phyloP scores from a whole-genome alignment of 2,329 filamentous ascomycete genomes.

The Xylogone sp. region DNA sequence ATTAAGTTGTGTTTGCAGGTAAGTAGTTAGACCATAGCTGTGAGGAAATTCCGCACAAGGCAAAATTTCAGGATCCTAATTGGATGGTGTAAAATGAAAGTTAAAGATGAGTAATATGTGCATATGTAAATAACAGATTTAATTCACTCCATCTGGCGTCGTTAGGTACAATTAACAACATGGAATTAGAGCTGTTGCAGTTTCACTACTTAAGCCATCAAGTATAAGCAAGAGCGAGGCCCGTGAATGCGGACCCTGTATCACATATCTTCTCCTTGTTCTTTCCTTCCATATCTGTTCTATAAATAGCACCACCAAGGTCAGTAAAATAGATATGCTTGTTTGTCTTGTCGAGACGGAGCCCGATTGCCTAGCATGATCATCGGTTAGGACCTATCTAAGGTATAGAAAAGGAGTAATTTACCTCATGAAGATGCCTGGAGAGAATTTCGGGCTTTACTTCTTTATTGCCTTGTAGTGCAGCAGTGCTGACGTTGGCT shows the following conservation, averaged over 20 bases:
- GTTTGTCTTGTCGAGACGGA: slow-evolving; percentile 35
- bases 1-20: no score
- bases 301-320: slow-evolving; percentile 35
- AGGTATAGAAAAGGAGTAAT: neutral
- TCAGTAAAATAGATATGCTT: slow-evolving; percentile 36
- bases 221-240: neutral
- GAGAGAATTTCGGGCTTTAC: slow-evolving; percentile 22
- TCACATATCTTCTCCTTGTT: slow-evolving; percentile 13
- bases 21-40: no score
- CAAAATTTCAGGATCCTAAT: no score
- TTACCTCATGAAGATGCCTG: slow-evolving; percentile 36
- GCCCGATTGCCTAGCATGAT: slow-evolving; percentile 33
- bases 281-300: slow-evolving; percentile 27
- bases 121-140: no score
- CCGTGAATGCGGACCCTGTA: slow-evolving; percentile 6
- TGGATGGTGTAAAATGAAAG: no score
- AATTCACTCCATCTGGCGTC: no score
- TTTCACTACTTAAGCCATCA: no score
- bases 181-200: no score
- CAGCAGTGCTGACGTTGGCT: slow-evolving; percentile 10
- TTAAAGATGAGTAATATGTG: no score
- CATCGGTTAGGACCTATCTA: neutral
- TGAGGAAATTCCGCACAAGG: no score
- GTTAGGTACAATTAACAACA: no score
- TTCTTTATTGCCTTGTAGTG: slow-evolving; percentile 1